Conservation (phyloP, 176 grass and related monocot species). For the Tillandsia fasciculata region DNA sequence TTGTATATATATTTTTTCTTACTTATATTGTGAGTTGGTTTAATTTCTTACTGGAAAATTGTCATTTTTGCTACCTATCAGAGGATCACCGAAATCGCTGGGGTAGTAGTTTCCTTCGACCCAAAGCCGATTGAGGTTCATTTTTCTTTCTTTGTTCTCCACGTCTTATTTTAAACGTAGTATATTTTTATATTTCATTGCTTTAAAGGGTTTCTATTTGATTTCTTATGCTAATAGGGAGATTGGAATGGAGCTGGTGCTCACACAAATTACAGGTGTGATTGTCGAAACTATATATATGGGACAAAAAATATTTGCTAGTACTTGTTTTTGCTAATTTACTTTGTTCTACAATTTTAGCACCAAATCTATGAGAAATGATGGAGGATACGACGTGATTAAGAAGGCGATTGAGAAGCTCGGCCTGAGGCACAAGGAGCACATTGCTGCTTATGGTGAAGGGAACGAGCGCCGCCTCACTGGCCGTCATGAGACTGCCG, state of each 20-base stretch:
- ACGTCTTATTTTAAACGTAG: background rate
- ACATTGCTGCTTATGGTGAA: conserved; percentile 77
- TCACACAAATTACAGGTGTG: conserved; percentile 80
- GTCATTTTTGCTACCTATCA: conserved; percentile 8
- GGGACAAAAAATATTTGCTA: background rate
- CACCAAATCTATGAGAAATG: conserved; percentile 79
- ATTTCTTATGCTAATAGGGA: conserved; percentile 21
- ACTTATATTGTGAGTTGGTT: background rate
- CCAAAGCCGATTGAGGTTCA: conserved; percentile 71
- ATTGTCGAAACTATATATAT: background rate
- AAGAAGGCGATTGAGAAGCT: conserved; percentile 71
- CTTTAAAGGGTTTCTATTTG: background rate
- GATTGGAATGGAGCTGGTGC: conserved; percentile 92
- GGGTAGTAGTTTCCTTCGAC: conserved; percentile 57
- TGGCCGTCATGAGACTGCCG: conserved; percentile 74
- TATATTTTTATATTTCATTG: background rate
- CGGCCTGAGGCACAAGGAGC: conserved; percentile 44
- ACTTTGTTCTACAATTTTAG: conserved; percentile 13
- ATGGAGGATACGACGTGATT: conserved; percentile 73
- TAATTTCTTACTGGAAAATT: background rate
- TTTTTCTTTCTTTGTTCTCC: background rate
- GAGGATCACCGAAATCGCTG: conserved; percentile 78
- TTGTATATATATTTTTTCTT: background rate
- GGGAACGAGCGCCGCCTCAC: conserved; percentile 90
- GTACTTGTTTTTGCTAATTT: background rate